Percentiles rank a stretch among this genome's conserved stretches.
Evolutionary conservation across 768 basidiomycete genomes (phyloP).

Genomic region (Hericium rajendrae): DNA sequence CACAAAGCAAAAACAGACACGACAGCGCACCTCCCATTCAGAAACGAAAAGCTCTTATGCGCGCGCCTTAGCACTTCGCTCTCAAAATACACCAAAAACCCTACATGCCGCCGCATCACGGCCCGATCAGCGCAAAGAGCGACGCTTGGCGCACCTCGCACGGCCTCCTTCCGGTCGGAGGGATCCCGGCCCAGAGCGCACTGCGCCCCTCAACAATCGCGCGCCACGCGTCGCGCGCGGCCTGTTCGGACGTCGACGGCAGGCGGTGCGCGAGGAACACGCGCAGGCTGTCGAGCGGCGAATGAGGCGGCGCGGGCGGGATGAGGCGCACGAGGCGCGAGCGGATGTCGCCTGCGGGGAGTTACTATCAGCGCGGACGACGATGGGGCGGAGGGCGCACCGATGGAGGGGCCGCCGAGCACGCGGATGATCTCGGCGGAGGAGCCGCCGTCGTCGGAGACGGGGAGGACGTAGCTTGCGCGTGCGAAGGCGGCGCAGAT

Average conservation of each 20-base stretch:
- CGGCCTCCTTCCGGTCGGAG: slow-evolving; percentile 82
- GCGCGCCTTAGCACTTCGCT: slow-evolving; percentile 79
- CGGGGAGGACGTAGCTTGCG: slow-evolving; percentile 80
- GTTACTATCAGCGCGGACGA: too few species aligned
- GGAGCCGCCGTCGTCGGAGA: slow-evolving; percentile 93
- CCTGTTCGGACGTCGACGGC: too few species aligned
- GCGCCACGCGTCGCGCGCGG: slow-evolving; percentile 82
- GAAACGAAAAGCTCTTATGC: slow-evolving; percentile 90
- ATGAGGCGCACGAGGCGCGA: slow-evolving; percentile 86
- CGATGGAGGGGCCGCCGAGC: slow-evolving; percentile 78
- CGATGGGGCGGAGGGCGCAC: slow-evolving; percentile 24
- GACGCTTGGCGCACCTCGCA: slow-evolving; percentile 49
- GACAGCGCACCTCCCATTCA: slow-evolving; percentile 69
- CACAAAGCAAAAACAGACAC: slow-evolving; percentile 19
- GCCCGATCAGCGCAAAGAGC: neutral
- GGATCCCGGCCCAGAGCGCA: slow-evolving; percentile 74
- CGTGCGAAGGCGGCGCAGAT: slow-evolving; percentile 77
- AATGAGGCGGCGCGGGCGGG: slow-evolving; percentile 38
- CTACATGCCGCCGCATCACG: slow-evolving; percentile 27
- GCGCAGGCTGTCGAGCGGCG: too few species aligned
- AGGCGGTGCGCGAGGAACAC: too few species aligned
- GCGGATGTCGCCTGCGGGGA: slow-evolving; percentile 65
- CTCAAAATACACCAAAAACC: slow-evolving; percentile 90
- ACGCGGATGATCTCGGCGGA: slow-evolving; percentile 93
- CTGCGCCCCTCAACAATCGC: slow-evolving; percentile 86